Evolutionary conservation across 1,284 basidiomycete species (phyloP).

Genomic region (Cutaneotrichosporon arboriforme): DNA sequence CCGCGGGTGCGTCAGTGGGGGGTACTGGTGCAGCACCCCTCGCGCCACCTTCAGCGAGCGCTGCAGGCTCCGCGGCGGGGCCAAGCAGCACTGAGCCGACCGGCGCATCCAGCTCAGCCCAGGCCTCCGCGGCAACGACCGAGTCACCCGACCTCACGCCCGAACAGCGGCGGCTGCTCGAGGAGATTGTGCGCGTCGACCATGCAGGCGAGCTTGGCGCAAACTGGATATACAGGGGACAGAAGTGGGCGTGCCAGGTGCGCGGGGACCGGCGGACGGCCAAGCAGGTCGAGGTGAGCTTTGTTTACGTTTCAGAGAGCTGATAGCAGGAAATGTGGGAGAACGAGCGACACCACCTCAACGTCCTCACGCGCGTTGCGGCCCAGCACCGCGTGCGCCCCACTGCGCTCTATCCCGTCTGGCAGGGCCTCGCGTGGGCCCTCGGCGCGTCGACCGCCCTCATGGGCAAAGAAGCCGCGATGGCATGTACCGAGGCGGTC

Average conservation of each 20-base stretch:
- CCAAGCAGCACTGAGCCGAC: neutral
- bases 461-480: constrained; percentile 86
- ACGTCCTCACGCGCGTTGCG: constrained; percentile 76
- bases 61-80: neutral
- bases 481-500: constrained; percentile 97
- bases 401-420: constrained; percentile 73
- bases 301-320: too few species aligned
- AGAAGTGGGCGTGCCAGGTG: constrained; percentile 59
- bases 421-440: constrained; percentile 77
- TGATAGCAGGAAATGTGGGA: constrained; percentile 82
- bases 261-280: constrained; percentile 60
- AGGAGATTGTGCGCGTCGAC: constrained; percentile 65
- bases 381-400: constrained; percentile 78
- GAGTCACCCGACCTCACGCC: constrained; percentile 34
- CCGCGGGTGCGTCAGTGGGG: neutral
- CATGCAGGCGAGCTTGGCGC: constrained; percentile 90
- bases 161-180: constrained; percentile 38
- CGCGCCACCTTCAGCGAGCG: neutral
- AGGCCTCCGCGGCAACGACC: constrained; percentile 26
- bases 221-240: constrained; percentile 86
- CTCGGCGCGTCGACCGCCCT: constrained; percentile 79
- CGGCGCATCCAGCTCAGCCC: neutral
- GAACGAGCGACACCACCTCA: constrained; percentile 86
- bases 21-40: neutral
- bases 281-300: constrained; percentile 66